phyloP scores from a whole-genome alignment of 169 alveolate species.

The Hepatocystis sp. region DNA sequence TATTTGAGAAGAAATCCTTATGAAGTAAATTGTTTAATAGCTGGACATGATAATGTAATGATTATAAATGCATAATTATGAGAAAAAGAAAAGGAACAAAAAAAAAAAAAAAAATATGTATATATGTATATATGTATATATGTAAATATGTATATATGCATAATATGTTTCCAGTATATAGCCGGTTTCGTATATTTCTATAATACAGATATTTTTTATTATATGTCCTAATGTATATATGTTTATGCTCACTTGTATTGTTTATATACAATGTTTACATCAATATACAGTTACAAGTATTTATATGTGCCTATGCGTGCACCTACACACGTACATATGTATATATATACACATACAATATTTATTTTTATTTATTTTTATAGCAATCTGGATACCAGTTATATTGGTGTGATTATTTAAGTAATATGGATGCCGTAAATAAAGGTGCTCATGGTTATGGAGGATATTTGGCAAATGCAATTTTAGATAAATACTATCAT shows the following conservation, averaged over 20 bases:
- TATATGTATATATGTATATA: background rate
- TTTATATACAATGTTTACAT: too few relatives aligned
- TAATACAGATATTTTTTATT: too few relatives aligned
- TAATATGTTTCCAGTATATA: too few relatives aligned
- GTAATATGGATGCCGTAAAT: conserved; percentile 87
- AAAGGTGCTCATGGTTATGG: conserved; percentile 96
- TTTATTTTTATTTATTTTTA: background rate
- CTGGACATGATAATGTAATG: conserved; percentile 87
- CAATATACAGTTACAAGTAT: too few relatives aligned
- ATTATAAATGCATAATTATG: background rate
- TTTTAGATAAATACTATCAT: conserved; percentile 91
- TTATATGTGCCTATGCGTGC: background rate
- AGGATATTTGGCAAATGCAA: conserved; percentile 90
- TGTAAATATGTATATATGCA: background rate
- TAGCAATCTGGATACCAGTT: conserved; percentile 90
- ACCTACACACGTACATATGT: background rate
- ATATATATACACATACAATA: background rate
- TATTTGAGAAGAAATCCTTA: conserved; percentile 90
- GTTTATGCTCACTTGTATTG: too few relatives aligned
- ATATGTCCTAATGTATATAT: too few relatives aligned
- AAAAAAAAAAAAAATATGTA: background rate
- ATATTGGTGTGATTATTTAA: conserved; percentile 94
- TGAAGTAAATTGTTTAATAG: conserved; percentile 89
- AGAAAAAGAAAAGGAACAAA: background rate
- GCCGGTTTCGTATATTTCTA: too few relatives aligned